A percentile compares a stretch with the other conserved stretches of the same genome.
Evolutionary conservation across 1,284 basidiomycete species (phyloP).

Genomic region (Earliella scabrosa): DNA sequence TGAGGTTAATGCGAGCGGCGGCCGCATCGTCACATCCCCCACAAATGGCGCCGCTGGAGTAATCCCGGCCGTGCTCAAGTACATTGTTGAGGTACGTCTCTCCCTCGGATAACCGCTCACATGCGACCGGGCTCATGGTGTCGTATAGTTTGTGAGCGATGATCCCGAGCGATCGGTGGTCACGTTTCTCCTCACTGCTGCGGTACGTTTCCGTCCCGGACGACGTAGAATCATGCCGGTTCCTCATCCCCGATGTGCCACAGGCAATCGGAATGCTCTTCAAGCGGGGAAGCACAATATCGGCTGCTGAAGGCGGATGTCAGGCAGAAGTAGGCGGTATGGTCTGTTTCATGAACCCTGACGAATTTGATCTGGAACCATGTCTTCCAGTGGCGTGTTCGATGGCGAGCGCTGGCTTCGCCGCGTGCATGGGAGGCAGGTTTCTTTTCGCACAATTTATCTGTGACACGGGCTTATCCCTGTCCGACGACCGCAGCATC

Average conservation of each 20-base stretch:
- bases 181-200: conserved; percentile 86
- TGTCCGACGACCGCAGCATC: conserved; percentile 58
- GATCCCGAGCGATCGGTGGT: conserved; percentile 86
- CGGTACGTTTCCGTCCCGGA: conserved; percentile 48
- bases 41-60: conserved; percentile 87
- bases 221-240: background rate
- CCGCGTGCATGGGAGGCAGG: conserved; percentile 89
- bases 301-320: conserved; percentile 92
- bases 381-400: conserved; percentile 74
- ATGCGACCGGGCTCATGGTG: background rate
- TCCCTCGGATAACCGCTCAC: background rate
- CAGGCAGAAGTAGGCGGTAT: conserved; percentile 85
- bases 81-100: conserved; percentile 72
- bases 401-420: conserved; percentile 93
- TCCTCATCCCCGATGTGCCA: background rate
- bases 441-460: conserved; percentile 13
- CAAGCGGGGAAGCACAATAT: conserved; percentile 96
- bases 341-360: background rate
- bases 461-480: conserved; percentile 8
- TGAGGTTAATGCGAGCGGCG: conserved; percentile 90
- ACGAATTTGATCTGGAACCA: conserved; percentile 9
- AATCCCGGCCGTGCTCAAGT: conserved; percentile 90
- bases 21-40: conserved; percentile 93
- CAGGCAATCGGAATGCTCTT: conserved; percentile 95
- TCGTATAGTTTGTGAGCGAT: conserved; percentile 78